Conservation (phyloP, 805 yeast species). For the Starmera quercuum region DNA sequence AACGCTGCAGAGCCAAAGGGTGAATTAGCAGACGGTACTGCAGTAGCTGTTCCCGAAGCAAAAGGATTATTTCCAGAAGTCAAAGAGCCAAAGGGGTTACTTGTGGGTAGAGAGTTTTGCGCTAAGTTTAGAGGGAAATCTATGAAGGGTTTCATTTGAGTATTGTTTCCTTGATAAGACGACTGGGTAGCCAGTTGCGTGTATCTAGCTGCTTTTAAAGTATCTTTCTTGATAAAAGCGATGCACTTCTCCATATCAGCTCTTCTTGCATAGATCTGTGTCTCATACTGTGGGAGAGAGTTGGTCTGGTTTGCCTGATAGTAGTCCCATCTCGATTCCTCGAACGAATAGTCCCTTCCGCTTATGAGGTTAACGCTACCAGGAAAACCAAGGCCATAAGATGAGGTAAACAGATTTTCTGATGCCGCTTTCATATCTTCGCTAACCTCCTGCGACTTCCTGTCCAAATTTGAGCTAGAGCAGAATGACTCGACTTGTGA, state of each 20-base stretch:
- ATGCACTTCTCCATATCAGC: slow-evolving; percentile 40
- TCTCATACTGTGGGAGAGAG: slow-evolving; percentile 29
- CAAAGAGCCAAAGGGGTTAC: slow-evolving; percentile 3
- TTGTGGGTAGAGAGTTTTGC: slow-evolving; percentile 10
- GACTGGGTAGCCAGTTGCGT: slow-evolving; percentile 37
- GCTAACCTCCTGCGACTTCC: slow-evolving; percentile 21
- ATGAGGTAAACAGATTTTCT: slow-evolving; percentile 21
- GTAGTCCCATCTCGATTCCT: slow-evolving; percentile 42
- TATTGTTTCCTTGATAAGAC: slow-evolving; percentile 18
- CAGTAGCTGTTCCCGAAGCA: neutral
- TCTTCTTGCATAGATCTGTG: slow-evolving; percentile 32
- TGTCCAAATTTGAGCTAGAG: slow-evolving; percentile 9
- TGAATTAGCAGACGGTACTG: slow-evolving; percentile 5
- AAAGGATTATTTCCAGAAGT: neutral
- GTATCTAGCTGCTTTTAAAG: slow-evolving; percentile 48
- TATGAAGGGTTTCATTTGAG: slow-evolving; percentile 23
- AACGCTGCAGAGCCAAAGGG: slow-evolving; percentile 16
- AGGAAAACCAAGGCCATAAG: slow-evolving; percentile 42
- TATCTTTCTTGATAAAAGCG: slow-evolving; percentile 27
- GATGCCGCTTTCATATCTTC: slow-evolving; percentile 15
- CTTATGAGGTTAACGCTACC: slow-evolving; percentile 40
- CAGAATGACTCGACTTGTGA: slow-evolving; percentile 3
- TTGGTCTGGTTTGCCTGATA: slow-evolving; percentile 33
- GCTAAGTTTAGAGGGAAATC: slow-evolving; percentile 25
- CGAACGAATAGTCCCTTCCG: slow-evolving; percentile 46